These are phyloP conservation scores for Penstemon eatonii DNA, from an alignment of 257 asterid genomes.

Conservation along the genomic window DNA sequence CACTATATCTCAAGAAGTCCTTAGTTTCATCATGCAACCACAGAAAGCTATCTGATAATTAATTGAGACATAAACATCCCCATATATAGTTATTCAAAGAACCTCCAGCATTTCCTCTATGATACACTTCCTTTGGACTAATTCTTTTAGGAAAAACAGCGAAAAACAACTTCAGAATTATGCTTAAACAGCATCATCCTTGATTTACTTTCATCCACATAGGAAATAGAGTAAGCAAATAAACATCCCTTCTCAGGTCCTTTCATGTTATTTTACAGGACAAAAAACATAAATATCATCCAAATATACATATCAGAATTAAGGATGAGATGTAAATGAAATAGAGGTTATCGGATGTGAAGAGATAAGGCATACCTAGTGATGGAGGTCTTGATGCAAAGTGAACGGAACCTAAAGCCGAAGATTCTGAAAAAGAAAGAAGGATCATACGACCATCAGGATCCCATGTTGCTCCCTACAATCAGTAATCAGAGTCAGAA, in stretches of 20 bases:
- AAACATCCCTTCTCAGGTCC: background rate
- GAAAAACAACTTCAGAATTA: background rate
- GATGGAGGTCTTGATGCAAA: constrained; percentile 94
- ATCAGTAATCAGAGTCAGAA: constrained; percentile 28
- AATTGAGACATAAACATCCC: background rate
- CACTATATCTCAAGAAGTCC: background rate
- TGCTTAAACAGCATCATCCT: too few species aligned
- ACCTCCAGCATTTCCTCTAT: background rate
- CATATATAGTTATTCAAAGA: background rate
- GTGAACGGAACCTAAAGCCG: constrained; percentile 87
- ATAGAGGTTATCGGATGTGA: constrained; percentile 19
- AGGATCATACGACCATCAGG: constrained; percentile 90
- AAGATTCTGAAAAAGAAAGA: constrained; percentile 63
- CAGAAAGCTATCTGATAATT: background rate
- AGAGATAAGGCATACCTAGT: constrained; percentile 51
- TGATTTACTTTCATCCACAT: too few species aligned
- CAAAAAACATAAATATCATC: background rate
- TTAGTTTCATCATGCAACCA: background rate
- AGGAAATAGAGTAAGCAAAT: background rate
- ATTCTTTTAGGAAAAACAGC: background rate
- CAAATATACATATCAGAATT: constrained; percentile 17
- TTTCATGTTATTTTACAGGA: constrained; percentile 13
- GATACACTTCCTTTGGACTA: background rate
- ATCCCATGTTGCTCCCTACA: constrained; percentile 97
- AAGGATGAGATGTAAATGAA: constrained; percentile 9